Conservation (phyloP, 2,329 filamentous ascomycete species). For the Zymoseptoria tritici region DNA sequence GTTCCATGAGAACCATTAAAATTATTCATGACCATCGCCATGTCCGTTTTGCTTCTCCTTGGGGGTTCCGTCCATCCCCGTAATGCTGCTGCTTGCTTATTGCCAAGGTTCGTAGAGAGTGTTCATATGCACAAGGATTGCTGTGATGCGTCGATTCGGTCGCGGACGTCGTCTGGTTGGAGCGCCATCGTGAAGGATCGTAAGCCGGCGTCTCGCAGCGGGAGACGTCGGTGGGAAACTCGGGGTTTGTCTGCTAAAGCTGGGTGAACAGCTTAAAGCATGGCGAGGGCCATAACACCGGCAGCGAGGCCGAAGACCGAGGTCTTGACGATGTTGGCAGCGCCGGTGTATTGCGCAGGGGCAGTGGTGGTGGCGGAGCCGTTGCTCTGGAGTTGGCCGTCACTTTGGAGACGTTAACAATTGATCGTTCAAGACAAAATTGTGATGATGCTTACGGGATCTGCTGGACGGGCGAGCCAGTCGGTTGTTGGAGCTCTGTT, state of each 20-base stretch:
- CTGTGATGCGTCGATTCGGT: neutral
- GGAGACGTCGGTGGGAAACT: neutral
- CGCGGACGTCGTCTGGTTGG: neutral
- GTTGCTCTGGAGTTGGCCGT: constrained; percentile 10
- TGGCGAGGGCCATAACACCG: constrained; percentile 23
- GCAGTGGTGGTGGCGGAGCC: constrained; percentile 12
- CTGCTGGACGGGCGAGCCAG: constrained; percentile 16
- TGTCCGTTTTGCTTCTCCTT: neutral
- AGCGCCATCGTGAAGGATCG: neutral
- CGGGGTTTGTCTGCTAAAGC: neutral
- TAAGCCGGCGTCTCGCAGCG: neutral
- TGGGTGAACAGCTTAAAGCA: constrained; percentile 20
- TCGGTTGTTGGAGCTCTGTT: constrained; percentile 17
- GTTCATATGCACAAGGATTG: constrained; percentile 1
- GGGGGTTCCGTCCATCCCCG: neutral
- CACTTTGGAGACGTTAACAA: constrained; percentile 1
- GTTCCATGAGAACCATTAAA: neutral
- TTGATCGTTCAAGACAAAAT: constrained; percentile 7
- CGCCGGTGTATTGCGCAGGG: constrained; percentile 25
- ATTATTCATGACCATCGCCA: neutral
- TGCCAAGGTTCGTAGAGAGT: neutral
- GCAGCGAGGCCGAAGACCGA: constrained; percentile 26
- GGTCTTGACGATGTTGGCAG: constrained; percentile 19
- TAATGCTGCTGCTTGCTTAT: neutral
- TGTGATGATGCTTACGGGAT: constrained; percentile 5